phyloP scores from a whole-genome alignment of 306 rosid species.

The Vigna mungo region DNA sequence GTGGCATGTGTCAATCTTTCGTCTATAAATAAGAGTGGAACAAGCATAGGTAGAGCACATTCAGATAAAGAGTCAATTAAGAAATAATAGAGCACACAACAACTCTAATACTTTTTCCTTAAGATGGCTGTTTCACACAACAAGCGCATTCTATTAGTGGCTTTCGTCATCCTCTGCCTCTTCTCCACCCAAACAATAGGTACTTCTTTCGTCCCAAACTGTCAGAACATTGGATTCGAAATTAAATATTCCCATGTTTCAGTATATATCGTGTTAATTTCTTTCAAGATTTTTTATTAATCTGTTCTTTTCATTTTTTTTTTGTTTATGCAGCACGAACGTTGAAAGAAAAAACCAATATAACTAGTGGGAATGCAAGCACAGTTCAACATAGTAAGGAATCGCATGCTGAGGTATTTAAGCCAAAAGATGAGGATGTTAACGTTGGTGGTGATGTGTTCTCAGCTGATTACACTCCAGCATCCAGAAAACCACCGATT shows the following conservation, averaged over 20 bases:
- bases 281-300: not conserved
- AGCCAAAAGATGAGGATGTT: conserved; percentile 50
- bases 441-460: conserved; percentile 56
- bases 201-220: conserved; percentile 30
- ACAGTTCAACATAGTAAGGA: conserved; percentile 40
- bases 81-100: not conserved
- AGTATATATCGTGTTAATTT: not conserved
- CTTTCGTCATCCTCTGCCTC: conserved; percentile 67
- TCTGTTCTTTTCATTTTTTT: not conserved
- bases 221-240: not conserved
- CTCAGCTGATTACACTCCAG: conserved; percentile 82
- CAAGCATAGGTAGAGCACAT: conserved; percentile 19
- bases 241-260: not conserved
- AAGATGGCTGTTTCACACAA: conserved; percentile 55
- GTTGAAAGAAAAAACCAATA: conserved; percentile 54
- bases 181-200: conserved; percentile 62
- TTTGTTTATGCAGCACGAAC: conserved; percentile 58
- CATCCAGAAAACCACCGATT: conserved; percentile 88
- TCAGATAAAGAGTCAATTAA: conserved; percentile 8
- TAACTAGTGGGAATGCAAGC: not conserved
- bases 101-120: not conserved
- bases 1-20: conserved; percentile 34
- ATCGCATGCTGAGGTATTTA: conserved; percentile 39
- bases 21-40: conserved; percentile 49
- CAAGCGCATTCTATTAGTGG: conserved; percentile 60